Percentiles rank a stretch among this genome's conserved stretches.
Evolutionary conservation across 768 basidiomycete species (phyloP).

Genomic region (Cyclocybe cylindracea): DNA sequence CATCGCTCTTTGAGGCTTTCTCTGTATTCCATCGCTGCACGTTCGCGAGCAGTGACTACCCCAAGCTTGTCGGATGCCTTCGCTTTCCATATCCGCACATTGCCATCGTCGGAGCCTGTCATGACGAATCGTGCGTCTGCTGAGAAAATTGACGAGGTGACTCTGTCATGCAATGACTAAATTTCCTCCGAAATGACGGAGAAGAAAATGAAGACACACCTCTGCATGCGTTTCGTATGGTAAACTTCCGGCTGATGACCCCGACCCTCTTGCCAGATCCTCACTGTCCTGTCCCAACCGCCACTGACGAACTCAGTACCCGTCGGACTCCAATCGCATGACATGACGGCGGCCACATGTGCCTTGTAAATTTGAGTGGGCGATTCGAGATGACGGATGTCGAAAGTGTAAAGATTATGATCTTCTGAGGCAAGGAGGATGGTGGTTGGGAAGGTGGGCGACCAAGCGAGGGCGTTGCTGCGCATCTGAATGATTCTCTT

Average conservation of each 20-base stretch:
- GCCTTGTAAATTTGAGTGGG: conserved; percentile 96
- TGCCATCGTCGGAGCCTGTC: conserved; percentile 92
- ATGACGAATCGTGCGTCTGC: conserved; percentile 90
- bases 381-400: conserved; percentile 78
- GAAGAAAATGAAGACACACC: conserved; percentile 44
- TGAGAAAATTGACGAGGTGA: conserved; percentile 87
- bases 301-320: conserved; percentile 96
- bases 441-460: conserved; percentile 91
- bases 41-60: conserved; percentile 85
- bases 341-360: conserved; percentile 96
- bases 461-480: conserved; percentile 91
- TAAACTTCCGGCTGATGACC: conserved; percentile 88
- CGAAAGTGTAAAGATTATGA: conserved; percentile 97
- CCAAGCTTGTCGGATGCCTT: conserved; percentile 92
- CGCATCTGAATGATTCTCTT: conserved; percentile 59
- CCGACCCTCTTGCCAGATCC: conserved; percentile 88
- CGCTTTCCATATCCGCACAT: conserved; percentile 94
- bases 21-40: conserved; percentile 91
- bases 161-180: conserved; percentile 43
- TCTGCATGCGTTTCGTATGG: conserved; percentile 99
- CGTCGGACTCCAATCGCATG: conserved; percentile 96
- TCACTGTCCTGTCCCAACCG: conserved; percentile 92
- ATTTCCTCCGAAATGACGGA: background rate
- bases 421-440: conserved; percentile 97
- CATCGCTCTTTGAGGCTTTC: conserved; percentile 86